Evolutionary conservation across 352 stramenopile genomes (phyloP), one percentile per base, ranked within the genome.

Genomic region (Peronospora belbahrii): DNA sequence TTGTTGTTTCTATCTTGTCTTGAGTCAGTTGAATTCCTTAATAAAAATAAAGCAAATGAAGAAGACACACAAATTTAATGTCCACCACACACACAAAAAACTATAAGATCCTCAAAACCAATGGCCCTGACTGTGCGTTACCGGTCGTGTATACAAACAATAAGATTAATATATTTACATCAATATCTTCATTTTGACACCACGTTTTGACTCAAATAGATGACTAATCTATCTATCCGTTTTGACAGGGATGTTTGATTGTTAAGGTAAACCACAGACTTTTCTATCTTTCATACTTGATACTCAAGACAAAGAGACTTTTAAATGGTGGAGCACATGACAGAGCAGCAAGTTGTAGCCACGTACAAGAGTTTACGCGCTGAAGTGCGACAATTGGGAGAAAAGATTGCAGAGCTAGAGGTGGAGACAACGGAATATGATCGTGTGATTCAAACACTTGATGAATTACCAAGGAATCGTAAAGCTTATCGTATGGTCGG

Each of bases 401-500:
- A 93, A 53, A 93, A 93, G 61, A 87, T 89, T 52, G 66, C 65
- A 0, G 82, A 93, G 69, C 65, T 93, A 14, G 79, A 95, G 57
- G 62, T 89, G 13, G 83, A 95, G 66, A 78, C 63, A 9, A 70
- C 70, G 17, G 83, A 95, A 67, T 80, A 92, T 57, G 74, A 93
- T 36, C 80, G 83, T 55, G 82, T 92, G 34, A 70, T 91, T 33
- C 71, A 81, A 42, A 92, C 84, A 52, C 74, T 95, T 15, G 70
- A 78, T 41, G 68, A 68, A 2, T 60, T 94, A 49, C 75, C 78
- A 14, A 65, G 58, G 0, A 61, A 71, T 47, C 76, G 93, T 53
- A 89, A 95, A 56, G 94, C 94, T 4, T 98, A 96, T 58, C 87
- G 94, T 51, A 88, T 98, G 70, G 89, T 98, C 9, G 95, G 94